Evolutionary conservation across 139 green algal genomes (phyloP).

Genomic region (Nannochloris sp.): DNA sequence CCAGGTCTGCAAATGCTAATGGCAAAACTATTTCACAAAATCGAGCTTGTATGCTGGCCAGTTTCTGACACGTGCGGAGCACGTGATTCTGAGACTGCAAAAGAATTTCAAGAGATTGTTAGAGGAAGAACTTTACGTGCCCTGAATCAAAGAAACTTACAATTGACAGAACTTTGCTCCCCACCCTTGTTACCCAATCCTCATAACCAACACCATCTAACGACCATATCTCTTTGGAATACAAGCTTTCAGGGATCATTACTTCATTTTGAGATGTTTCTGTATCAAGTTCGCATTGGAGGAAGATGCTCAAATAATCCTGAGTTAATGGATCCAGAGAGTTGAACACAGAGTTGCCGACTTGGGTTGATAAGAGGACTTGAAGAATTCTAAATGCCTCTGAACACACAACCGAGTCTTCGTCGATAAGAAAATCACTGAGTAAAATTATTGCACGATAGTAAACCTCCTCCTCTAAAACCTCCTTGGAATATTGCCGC

Average conservation of each 20-base stretch:
- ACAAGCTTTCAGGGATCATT: too few species aligned
- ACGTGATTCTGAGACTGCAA: too few species aligned
- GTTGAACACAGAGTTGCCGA: neutral
- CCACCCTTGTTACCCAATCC: neutral
- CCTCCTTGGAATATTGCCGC: neutral
- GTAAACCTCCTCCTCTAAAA: slow-evolving; percentile 9
- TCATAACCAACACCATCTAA: neutral
- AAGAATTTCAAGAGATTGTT: too few species aligned
- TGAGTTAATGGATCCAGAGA: too few species aligned
- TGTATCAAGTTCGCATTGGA: too few species aligned
- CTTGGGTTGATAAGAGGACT: slow-evolving; percentile 8
- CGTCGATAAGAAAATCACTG: slow-evolving; percentile 31
- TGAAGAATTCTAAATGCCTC: slow-evolving; percentile 27
- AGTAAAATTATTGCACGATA: slow-evolving; percentile 23
- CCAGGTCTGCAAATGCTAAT: too few species aligned
- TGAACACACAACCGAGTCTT: slow-evolving; percentile 24
- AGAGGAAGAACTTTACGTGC: neutral
- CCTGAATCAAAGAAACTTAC: neutral
- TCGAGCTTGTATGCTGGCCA: too few species aligned
- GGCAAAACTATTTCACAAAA: too few species aligned
- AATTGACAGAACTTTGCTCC: neutral
- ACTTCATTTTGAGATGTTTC: too few species aligned
- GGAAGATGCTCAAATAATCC: too few species aligned
- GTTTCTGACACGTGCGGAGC: too few species aligned
- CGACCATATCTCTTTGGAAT: neutral